These are phyloP conservation scores for Colletotrichum somersetense DNA, from an alignment of 2,329 filamentous ascomycete genomes.

Conservation along the genomic window DNA sequence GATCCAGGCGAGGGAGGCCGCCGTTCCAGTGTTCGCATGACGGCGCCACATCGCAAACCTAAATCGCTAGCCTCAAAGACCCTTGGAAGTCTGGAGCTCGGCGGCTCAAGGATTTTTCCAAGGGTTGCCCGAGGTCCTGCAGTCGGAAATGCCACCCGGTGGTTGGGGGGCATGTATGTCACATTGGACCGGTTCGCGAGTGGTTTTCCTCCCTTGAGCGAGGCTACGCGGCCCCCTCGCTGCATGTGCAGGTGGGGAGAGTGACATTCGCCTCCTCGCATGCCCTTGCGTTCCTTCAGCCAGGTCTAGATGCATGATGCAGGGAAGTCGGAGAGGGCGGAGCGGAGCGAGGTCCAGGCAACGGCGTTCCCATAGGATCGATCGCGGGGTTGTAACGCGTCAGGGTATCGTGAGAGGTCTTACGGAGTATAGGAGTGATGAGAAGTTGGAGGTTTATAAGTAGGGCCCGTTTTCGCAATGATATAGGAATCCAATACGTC, in stretches of 20 bases:
- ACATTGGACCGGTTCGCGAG: not conserved
- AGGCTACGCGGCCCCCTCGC: not conserved
- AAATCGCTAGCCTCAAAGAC: not conserved
- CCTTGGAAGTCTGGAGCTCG: not conserved
- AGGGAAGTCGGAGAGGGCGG: not conserved
- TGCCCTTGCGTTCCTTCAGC: slow-evolving; percentile 3
- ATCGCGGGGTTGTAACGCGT: not conserved
- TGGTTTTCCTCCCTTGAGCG: slow-evolving; percentile 8
- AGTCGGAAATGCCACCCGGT: not conserved
- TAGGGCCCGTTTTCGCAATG: not conserved
- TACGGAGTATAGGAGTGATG: not conserved
- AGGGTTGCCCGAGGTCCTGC: not conserved
- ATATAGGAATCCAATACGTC: fast-evolving
- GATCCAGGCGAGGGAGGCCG: slow-evolving; percentile 2
- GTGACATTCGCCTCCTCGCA: not conserved
- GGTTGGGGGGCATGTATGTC: not conserved
- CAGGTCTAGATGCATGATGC: not conserved
- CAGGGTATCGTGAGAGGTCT: not conserved
- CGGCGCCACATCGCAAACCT: slow-evolving; percentile 11
- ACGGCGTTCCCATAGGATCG: not conserved
- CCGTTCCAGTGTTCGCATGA: not conserved
- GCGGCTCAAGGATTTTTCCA: not conserved
- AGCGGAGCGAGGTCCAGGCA: not conserved
- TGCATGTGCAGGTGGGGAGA: not conserved
- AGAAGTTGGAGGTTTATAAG: not conserved